A percentile compares a stretch with the other conserved stretches of the same genome.
These are phyloP conservation scores for Rubus idaeus DNA, from an alignment of 306 rosid genomes.

Conservation along the genomic window DNA sequence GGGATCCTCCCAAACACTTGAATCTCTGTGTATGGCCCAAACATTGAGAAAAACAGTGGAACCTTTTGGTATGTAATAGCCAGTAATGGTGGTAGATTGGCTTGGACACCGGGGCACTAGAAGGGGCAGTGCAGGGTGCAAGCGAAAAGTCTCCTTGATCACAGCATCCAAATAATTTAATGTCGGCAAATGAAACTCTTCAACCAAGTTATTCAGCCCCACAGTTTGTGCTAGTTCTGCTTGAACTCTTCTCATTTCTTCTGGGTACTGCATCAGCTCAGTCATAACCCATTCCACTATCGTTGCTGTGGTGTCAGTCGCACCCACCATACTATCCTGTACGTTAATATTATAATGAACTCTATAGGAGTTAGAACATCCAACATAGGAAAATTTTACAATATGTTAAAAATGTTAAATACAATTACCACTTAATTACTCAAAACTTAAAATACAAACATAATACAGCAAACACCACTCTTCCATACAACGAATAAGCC, in stretches of 20 bases:
- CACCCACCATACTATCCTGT: conserved; percentile 42
- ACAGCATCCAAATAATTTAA: background rate
- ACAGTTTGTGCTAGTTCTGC: conserved; percentile 6
- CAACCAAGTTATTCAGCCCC: conserved; percentile 15
- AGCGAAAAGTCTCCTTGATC: conserved; percentile 7
- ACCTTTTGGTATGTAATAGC: conserved; percentile 9
- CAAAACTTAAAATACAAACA: no score
- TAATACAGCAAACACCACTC: background rate
- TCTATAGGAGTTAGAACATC: background rate
- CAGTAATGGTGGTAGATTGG: background rate
- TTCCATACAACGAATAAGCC: background rate
- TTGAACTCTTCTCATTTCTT: conserved; percentile 13
- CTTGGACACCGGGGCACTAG: background rate
- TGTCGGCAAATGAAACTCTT: conserved; percentile 20
- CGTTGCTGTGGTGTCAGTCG: conserved; percentile 29
- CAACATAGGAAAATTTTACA: background rate
- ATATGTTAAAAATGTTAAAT: background rate
- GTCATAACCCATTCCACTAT: conserved; percentile 40
- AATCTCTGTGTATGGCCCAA: conserved; percentile 38
- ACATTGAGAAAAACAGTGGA: conserved; percentile 16
- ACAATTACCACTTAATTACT: no score
- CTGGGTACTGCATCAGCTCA: conserved; percentile 21
- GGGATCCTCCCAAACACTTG: conserved; percentile 28
- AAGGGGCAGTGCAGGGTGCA: background rate
- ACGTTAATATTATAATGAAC: background rate